phyloP scores from a whole-genome alignment of 805 yeast species.

The Kluyveromyces aestuarii region DNA sequence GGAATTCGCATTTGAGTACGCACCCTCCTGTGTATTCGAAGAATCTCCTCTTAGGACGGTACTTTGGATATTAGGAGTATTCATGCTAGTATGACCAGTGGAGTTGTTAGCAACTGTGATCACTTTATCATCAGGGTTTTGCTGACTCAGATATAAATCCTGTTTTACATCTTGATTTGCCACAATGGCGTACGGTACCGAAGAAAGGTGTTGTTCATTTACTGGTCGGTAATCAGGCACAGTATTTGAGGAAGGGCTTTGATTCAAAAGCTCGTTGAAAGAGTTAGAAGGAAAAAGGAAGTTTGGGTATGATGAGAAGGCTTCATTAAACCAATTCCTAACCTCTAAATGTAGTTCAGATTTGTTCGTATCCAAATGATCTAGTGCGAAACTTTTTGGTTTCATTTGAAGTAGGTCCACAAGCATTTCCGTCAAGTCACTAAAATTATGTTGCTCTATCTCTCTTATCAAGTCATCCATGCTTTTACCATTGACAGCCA shows the following conservation, averaged over 20 bases:
- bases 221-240: not conserved
- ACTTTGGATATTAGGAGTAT: not conserved
- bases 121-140: not conserved
- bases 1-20: not conserved
- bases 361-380: not conserved
- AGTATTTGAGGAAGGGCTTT: not conserved
- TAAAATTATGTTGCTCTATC: not conserved
- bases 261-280: not conserved
- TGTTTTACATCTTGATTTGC: not conserved
- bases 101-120: not conserved
- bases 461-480: not conserved
- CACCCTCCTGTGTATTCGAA: not conserved
- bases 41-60: not conserved
- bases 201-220: not conserved
- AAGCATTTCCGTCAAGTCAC: not conserved
- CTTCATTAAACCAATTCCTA: not conserved
- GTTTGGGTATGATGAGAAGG: not conserved
- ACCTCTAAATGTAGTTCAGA: constrained; percentile 1
- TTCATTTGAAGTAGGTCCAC: not conserved
- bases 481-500: not conserved
- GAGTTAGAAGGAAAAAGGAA: not conserved
- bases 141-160: not conserved
- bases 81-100: not conserved
- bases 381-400: not conserved
- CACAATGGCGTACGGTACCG: not conserved